phyloP scores from a whole-genome alignment of 352 stramenopile genomes.

The Globisporangium spiculum region DNA sequence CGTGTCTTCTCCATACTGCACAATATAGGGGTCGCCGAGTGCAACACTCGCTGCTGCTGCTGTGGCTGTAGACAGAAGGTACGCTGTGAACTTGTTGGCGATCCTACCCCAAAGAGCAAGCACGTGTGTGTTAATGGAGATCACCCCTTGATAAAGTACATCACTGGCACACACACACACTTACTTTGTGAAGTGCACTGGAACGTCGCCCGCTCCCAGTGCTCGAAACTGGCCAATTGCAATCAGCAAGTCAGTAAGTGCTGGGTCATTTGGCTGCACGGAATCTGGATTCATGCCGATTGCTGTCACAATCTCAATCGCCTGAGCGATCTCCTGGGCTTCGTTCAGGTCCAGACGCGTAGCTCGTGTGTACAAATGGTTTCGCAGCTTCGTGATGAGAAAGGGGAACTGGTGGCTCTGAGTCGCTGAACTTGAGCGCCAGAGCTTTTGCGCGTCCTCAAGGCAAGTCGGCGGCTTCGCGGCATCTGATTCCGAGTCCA shows the following conservation, averaged over 20 bases:
- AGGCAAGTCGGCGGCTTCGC: slow-evolving; percentile 16
- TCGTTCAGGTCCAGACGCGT: slow-evolving; percentile 16
- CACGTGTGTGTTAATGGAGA: not conserved
- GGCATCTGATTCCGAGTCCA: slow-evolving; percentile 23
- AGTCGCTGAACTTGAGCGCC: not conserved
- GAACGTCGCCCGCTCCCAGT: slow-evolving; percentile 15
- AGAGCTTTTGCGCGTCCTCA: slow-evolving; percentile 19
- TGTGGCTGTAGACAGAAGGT: not conserved
- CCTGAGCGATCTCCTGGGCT: slow-evolving; percentile 19
- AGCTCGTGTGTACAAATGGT: slow-evolving; percentile 22
- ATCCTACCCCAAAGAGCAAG: not conserved
- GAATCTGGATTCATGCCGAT: slow-evolving; percentile 24
- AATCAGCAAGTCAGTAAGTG: slow-evolving; percentile 21
- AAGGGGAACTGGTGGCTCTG: slow-evolving; percentile 26
- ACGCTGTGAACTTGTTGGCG: slow-evolving; percentile 2
- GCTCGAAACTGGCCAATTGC: slow-evolving; percentile 23
- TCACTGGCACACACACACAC: not conserved
- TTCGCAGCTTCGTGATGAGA: slow-evolving; percentile 23
- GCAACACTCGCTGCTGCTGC: not conserved
- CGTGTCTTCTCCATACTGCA: not conserved
- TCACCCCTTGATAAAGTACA: too few relatives aligned
- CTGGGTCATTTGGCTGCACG: slow-evolving; percentile 2
- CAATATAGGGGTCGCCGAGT: slow-evolving; percentile 2
- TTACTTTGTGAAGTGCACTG: slow-evolving; percentile 26
- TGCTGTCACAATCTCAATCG: slow-evolving; percentile 19